These are phyloP conservation scores for Colletotrichum cuscutae DNA, from an alignment of 2,329 filamentous ascomycete species.

Conservation along the genomic window DNA sequence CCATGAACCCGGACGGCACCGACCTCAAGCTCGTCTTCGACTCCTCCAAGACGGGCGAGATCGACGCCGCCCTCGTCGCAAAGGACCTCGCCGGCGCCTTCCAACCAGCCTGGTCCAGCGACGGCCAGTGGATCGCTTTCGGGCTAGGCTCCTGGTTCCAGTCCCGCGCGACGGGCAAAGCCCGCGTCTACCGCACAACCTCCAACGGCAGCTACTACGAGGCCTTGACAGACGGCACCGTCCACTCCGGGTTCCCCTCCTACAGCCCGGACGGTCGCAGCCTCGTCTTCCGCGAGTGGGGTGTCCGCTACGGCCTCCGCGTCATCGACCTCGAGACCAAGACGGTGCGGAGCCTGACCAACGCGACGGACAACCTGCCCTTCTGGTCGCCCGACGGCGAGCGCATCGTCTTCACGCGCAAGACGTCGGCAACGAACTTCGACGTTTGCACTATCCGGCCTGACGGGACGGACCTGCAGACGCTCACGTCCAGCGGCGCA, in stretches of 20 bases:
- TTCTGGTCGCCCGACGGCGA: conserved; percentile 23
- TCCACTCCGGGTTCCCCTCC: conserved; percentile 19
- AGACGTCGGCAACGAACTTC: conserved; percentile 17
- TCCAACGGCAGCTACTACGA: conserved; percentile 16
- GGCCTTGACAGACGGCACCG: conserved; percentile 19
- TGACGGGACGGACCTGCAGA: conserved; percentile 12
- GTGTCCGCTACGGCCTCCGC: conserved; percentile 20
- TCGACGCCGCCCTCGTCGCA: conserved; percentile 18
- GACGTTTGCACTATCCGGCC: conserved; percentile 22
- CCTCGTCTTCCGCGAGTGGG: conserved; percentile 23
- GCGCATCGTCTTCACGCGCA: conserved; percentile 25
- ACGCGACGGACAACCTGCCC: conserved; percentile 21
- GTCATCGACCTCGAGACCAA: conserved; percentile 10
- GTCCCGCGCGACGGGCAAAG: conserved; percentile 13
- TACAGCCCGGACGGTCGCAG: conserved; percentile 13
- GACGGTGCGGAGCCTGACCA: conserved; percentile 4
- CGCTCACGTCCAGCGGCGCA: conserved; percentile 17
- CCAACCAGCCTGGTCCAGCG: conserved; percentile 14
- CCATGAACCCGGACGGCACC: conserved; percentile 25
- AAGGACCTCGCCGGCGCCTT: conserved; percentile 20
- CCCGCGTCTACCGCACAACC: conserved; percentile 13
- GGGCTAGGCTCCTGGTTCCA: conserved; percentile 20
- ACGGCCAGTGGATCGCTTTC: conserved; percentile 14
- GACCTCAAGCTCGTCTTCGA: conserved; percentile 27
- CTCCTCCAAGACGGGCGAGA: conserved; percentile 10